These are phyloP conservation scores for Carex sylvatica DNA, from an alignment of 202 grass and related monocot genomes.

Conservation along the genomic window DNA sequence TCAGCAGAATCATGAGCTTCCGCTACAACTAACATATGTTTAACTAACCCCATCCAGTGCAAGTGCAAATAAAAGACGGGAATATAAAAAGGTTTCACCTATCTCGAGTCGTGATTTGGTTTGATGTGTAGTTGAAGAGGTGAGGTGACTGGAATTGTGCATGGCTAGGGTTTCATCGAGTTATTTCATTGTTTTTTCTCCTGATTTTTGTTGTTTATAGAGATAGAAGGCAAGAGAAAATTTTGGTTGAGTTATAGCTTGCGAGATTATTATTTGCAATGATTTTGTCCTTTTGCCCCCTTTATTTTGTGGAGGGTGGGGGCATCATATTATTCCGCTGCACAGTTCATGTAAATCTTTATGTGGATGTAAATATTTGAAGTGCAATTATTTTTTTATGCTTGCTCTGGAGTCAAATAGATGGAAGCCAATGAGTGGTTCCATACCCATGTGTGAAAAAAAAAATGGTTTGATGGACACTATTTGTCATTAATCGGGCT, in stretches of 20 bases:
- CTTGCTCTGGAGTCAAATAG: background rate
- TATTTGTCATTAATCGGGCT: too few species aligned
- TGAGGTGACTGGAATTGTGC: background rate
- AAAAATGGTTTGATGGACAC: background rate
- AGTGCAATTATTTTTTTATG: constrained; percentile 15
- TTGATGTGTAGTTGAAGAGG: constrained; percentile 3
- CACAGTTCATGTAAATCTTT: constrained; percentile 21
- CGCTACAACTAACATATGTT: constrained; percentile 18
- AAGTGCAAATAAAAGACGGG: background rate
- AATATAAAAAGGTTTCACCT: constrained; percentile 7
- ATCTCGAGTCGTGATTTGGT: background rate
- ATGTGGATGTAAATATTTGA: constrained; percentile 16
- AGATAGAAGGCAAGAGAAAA: constrained; percentile 3
- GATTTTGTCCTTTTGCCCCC: constrained; percentile 4
- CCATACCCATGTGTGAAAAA: background rate
- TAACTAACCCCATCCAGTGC: constrained; percentile 1
- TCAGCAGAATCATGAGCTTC: constrained; percentile 8
- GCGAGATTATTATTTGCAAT: background rate
- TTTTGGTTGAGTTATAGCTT: constrained; percentile 25
- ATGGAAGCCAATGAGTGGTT: background rate
- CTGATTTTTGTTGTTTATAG: background rate
- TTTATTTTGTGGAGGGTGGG: constrained; percentile 21
- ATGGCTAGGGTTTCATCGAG: constrained; percentile 3
- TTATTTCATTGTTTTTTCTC: constrained; percentile 17
- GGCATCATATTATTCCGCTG: constrained; percentile 12